These are phyloP conservation scores for Aspergillus sclerotialis DNA, from an alignment of 2,329 filamentous ascomycete genomes.

Conservation along the genomic window DNA sequence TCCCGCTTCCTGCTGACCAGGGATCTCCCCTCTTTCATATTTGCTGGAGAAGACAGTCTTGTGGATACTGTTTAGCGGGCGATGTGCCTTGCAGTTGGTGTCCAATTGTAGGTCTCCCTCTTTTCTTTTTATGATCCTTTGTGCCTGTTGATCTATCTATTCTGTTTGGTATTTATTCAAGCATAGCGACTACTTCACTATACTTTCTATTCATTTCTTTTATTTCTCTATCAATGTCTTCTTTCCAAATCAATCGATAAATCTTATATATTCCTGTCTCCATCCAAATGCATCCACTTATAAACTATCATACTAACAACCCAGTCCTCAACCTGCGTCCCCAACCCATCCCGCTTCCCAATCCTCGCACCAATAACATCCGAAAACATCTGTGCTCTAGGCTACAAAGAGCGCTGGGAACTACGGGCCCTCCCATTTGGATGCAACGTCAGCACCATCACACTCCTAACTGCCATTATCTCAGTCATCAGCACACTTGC, in stretches of 20 bases:
- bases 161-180: no score
- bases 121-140: no score
- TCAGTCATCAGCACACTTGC: constrained; percentile 23
- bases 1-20: constrained; percentile 3
- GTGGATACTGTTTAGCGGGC: constrained; percentile 25
- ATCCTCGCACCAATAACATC: constrained; percentile 32
- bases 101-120: constrained; percentile 24
- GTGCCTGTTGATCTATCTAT: no score
- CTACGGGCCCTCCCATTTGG: constrained; percentile 32
- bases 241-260: not conserved
- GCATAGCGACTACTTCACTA: no score
- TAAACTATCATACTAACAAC: constrained; percentile 2
- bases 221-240: no score
- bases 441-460: constrained; percentile 35
- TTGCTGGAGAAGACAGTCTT: constrained; percentile 33
- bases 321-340: constrained; percentile 34
- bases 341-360: constrained; percentile 27
- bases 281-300: constrained; percentile 1
- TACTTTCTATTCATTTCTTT: no score
- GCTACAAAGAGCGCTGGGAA: constrained; percentile 36
- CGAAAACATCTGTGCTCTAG: constrained; percentile 32
- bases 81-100: constrained; percentile 32
- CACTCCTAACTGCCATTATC: constrained; percentile 27
- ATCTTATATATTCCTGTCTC: not conserved
- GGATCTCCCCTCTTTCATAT: constrained; percentile 22